A percentile compares a stretch with the other conserved stretches of the same genome.
Evolutionary conservation across 2,329 filamentous ascomycete genomes (phyloP).

Genomic region (Apiospora pterosperma): DNA sequence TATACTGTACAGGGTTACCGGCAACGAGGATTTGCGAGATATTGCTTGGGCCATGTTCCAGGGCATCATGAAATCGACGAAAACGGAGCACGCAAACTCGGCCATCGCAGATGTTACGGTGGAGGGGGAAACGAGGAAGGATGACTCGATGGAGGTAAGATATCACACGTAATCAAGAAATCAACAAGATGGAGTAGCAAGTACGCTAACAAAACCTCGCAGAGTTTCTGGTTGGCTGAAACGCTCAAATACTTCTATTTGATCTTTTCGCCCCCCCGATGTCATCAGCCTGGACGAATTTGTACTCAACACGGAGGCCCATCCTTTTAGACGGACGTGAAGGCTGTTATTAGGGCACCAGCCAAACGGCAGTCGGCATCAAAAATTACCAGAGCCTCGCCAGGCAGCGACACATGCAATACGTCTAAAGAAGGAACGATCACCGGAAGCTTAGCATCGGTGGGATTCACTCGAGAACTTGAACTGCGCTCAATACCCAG

Average conservation of each 20-base stretch:
- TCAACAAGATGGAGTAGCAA: not conserved
- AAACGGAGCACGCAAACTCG: conserved; percentile 20
- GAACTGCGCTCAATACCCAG: no score
- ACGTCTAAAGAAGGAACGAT: no score
- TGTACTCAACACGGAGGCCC: conserved; percentile 56
- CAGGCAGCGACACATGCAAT: no score
- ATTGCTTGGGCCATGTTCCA: conserved; percentile 24
- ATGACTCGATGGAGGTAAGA: conserved; percentile 37
- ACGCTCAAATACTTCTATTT: conserved; percentile 77
- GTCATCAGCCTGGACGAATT: conserved; percentile 65
- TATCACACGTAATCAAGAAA: no score
- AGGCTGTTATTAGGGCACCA: no score
- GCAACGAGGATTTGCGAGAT: conserved; percentile 17
- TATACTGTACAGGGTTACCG: conserved; percentile 22
- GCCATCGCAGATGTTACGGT: conserved; percentile 22
- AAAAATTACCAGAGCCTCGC: no score
- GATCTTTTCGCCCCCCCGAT: conserved; percentile 62
- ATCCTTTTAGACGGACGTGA: conserved; percentile 37
- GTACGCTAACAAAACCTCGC: not conserved
- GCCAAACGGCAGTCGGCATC: no score
- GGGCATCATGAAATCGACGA: conserved; percentile 19
- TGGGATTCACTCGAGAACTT: no score
- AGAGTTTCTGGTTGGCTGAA: conserved; percentile 69
- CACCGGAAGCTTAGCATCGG: no score
- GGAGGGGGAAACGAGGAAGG: conserved; percentile 9